Conservation (phyloP, 495 filamentous ascomycete genomes). For the Lasiosphaeria hispida region DNA sequence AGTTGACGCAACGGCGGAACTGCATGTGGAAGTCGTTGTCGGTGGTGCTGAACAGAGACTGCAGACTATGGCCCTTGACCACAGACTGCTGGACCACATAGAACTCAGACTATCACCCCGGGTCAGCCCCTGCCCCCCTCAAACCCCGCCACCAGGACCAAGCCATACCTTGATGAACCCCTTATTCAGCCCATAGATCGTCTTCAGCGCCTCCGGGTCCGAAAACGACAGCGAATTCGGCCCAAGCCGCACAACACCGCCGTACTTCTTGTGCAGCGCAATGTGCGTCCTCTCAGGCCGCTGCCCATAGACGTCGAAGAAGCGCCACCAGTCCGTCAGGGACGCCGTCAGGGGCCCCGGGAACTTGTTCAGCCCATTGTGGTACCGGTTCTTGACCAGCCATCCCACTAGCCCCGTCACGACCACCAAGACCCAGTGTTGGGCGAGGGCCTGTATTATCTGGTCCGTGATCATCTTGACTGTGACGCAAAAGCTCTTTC, state of each 20-base stretch:
- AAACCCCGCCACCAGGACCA: not conserved
- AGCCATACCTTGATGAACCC: conserved; percentile 68
- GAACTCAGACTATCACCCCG: conserved; percentile 58
- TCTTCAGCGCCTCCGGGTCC: conserved; percentile 64
- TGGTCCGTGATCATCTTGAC: conserved; percentile 26
- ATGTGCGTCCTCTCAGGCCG: conserved; percentile 65
- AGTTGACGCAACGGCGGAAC: conserved; percentile 66
- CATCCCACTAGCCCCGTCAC: conserved; percentile 35
- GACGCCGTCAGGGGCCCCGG: conserved; percentile 67
- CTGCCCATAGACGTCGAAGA: conserved; percentile 60
- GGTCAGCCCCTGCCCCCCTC: conserved; percentile 19
- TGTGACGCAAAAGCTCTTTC: not conserved
- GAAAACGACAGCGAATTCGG: conserved; percentile 66
- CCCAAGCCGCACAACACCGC: conserved; percentile 67
- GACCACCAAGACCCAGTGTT: conserved; percentile 49
- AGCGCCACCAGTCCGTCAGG: conserved; percentile 68
- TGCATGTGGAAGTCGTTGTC: conserved; percentile 72
- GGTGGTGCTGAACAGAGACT: conserved; percentile 74
- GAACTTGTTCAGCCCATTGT: conserved; percentile 60
- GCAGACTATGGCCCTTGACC: conserved; percentile 60
- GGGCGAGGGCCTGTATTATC: conserved; percentile 31
- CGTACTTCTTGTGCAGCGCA: conserved; percentile 65
- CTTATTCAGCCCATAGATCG: conserved; percentile 79
- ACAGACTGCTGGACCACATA: conserved; percentile 67
- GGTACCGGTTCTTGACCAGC: conserved; percentile 56